These are phyloP conservation scores for Phaffomyces antillensis DNA, from an alignment of 805 yeast species.

Conservation along the genomic window DNA sequence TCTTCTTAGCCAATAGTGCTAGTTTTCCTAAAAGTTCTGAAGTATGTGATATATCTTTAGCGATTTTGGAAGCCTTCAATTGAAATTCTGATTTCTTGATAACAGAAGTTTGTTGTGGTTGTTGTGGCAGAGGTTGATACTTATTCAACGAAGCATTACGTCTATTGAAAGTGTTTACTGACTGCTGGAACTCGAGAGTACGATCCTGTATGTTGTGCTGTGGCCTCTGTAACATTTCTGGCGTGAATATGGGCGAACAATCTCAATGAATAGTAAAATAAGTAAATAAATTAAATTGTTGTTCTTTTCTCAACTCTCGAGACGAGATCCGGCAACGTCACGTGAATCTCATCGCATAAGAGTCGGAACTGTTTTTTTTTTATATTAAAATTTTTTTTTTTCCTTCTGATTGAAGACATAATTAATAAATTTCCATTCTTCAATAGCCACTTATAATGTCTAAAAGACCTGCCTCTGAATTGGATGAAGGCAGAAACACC, in stretches of 20 bases:
- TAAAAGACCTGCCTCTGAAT: constrained; percentile 18
- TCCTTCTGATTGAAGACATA: background rate
- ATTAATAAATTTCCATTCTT: background rate
- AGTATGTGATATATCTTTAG: constrained; percentile 81
- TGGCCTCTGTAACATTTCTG: constrained; percentile 8
- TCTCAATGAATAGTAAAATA: too few species aligned
- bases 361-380: background rate
- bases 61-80: constrained; percentile 67
- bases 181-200: constrained; percentile 87
- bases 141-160: constrained; percentile 10
- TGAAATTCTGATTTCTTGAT: constrained; percentile 44
- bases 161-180: constrained; percentile 65
- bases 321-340: too few species aligned
- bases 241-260: too few species aligned
- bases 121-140: constrained; percentile 17
- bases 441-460: constrained; percentile 13
- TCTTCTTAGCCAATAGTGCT: constrained; percentile 78
- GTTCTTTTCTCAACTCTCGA: too few species aligned
- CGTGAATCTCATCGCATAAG: too few species aligned
- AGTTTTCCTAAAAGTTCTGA: constrained; percentile 75
- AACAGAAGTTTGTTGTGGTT: constrained; percentile 9
- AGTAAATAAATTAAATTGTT: too few species aligned
- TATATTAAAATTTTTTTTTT: constrained; percentile 2
- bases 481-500: constrained; percentile 20
- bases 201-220: constrained; percentile 55